phyloP scores from a whole-genome alignment of 2,329 filamentous ascomycete species.

The Cordyceps sp. region DNA sequence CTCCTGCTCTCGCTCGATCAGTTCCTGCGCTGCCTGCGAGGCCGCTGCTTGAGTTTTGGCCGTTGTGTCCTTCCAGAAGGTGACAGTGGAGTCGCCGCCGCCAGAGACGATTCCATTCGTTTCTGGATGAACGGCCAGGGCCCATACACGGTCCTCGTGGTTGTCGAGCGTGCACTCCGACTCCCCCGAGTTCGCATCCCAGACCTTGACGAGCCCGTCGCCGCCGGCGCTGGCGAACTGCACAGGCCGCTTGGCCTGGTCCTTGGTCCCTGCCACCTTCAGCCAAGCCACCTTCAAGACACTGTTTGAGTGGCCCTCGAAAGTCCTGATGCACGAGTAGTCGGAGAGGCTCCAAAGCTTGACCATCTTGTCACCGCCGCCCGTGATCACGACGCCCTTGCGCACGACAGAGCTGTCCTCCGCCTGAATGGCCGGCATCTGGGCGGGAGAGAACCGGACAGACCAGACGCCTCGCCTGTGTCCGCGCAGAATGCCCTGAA shows the following conservation, averaged over 20 bases:
- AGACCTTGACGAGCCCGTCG: slow-evolving; percentile 91
- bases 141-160: slow-evolving; percentile 92
- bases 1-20: slow-evolving; percentile 88
- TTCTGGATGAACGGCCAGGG: slow-evolving; percentile 54
- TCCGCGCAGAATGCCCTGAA: slow-evolving; percentile 77
- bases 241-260: slow-evolving; percentile 40
- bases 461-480: slow-evolving; percentile 95
- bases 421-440: slow-evolving; percentile 56
- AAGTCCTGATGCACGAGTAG: slow-evolving; percentile 83
- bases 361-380: slow-evolving; percentile 88
- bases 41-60: slow-evolving; percentile 60
- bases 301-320: slow-evolving; percentile 92
- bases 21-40: slow-evolving; percentile 55
- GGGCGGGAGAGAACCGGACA: slow-evolving; percentile 71
- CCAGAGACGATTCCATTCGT: slow-evolving; percentile 71
- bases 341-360: slow-evolving; percentile 89
- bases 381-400: slow-evolving; percentile 74
- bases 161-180: slow-evolving; percentile 84
- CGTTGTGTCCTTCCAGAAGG: slow-evolving; percentile 91
- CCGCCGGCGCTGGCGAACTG: slow-evolving; percentile 77
- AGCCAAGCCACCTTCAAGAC: slow-evolving; percentile 91
- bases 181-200: slow-evolving; percentile 78
- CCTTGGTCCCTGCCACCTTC: slow-evolving; percentile 29
- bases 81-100: slow-evolving; percentile 80
- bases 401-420: slow-evolving; percentile 56